Base-by-base conservation (phyloP, 768 basidiomycete genomes). In the Russula foetens region DNA sequence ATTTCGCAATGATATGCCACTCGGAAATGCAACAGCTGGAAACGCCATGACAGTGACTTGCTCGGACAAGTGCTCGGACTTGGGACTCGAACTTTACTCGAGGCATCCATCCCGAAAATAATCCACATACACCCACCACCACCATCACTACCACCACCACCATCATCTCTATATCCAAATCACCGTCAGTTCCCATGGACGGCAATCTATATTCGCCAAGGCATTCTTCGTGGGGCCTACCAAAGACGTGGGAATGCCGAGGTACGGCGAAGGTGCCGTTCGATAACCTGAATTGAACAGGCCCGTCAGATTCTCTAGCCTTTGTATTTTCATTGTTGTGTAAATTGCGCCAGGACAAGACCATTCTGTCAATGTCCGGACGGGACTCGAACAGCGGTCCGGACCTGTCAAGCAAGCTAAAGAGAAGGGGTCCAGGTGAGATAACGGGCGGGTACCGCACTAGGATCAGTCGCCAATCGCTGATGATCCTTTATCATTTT, bases 181-280 rank as follows among this genome's bases (percentile, higher is more conserved):
- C 14, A 19, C 7, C 35, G 4, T 41, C 39, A 41, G n/a, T 56
- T 60, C 59, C 59, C 59, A 60, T 56, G 48, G 29, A 48, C 46
- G 53, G 49, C 52, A 39, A 53, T 41, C 53, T 46, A 47, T 53
- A 31, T 39, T 47, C 35, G n/a, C 35, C 23, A 60, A 46, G 9
- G 52, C 29, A 29, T 29, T 39, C 45, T 29, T 39, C 45, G 26
- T 39, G 29, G 53, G 2, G 35, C 35, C 9, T 12, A 55, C 33
- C 17, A 15, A 26, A 23, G 21, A 33, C 59, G 59, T 60, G 59
- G 59, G 59, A 54, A 50, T 9, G 24, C 53, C 29, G 47, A 60
- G 46, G 24, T 33, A 17, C 59, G 52, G 59, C 52, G 45, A 59
- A 59, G 29, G 26, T 19, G 23, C 44, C n/a, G 15, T 9, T 46